A percentile compares a stretch with the other conserved stretches of the same genome.
Conservation (phyloP, 371 early-diverging fungal genomes). For the Mucor indicus region DNA sequence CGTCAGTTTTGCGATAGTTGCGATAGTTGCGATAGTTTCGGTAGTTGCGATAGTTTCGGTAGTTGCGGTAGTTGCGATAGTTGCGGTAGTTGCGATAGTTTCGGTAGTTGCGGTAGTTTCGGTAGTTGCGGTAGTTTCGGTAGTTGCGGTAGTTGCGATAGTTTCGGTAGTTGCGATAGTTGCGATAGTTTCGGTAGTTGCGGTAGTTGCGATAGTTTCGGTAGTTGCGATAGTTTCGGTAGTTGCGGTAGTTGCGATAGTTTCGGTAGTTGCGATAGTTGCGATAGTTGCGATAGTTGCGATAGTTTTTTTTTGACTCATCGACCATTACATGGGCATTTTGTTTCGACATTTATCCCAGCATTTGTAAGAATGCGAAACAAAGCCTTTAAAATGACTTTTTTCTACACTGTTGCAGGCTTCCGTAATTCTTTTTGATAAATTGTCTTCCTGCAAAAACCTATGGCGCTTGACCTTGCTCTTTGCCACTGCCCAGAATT, state of each 20-base stretch:
- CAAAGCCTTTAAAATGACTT: conserved; percentile 13
- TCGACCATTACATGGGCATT: conserved; percentile 9
- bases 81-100: neutral
- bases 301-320: neutral
- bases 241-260: too few relatives aligned
- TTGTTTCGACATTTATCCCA: conserved; percentile 20
- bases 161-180: neutral
- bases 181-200: neutral
- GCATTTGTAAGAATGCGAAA: conserved; percentile 17
- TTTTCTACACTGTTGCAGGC: conserved; percentile 6
- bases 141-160: neutral
- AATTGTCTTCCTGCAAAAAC: conserved; percentile 16
- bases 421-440: conserved; percentile 7
- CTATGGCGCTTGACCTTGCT: conserved; percentile 17
- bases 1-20: neutral
- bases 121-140: too few relatives aligned
- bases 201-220: neutral
- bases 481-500: conserved; percentile 19
- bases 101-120: neutral
- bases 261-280: neutral
- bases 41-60: neutral
- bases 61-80: neutral
- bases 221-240: neutral
- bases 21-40: neutral
- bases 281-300: neutral